These are phyloP conservation scores for Purpureocillium lavendulum DNA, from an alignment of 2,329 filamentous ascomycete genomes.

Conservation along the genomic window DNA sequence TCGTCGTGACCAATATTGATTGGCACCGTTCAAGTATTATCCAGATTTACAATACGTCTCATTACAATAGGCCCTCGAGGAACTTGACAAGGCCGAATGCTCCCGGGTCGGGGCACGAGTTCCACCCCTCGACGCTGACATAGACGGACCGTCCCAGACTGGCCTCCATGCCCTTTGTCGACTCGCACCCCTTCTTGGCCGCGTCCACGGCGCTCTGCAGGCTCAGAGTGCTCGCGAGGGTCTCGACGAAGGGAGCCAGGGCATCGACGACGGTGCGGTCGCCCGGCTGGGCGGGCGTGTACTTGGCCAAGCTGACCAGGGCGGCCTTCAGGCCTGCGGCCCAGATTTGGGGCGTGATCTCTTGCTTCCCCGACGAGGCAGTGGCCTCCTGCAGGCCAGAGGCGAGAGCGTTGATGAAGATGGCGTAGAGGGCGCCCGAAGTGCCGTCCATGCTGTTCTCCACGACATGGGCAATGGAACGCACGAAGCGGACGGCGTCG, in stretches of 20 bases:
- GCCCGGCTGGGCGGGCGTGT: constrained; percentile 56
- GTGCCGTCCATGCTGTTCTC: constrained; percentile 64
- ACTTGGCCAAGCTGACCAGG: constrained; percentile 48
- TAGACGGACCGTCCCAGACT: constrained; percentile 67
- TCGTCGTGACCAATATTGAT: too few species aligned
- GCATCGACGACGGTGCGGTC: constrained; percentile 69
- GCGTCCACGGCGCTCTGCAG: constrained; percentile 28
- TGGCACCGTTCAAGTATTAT: too few species aligned
- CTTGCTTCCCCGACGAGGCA: background rate
- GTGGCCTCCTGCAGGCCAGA: constrained; percentile 13
- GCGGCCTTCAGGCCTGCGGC: constrained; percentile 48
- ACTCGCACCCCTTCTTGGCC: constrained; percentile 54
- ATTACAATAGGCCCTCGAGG: constrained; percentile 38
- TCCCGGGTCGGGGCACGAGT: constrained; percentile 65
- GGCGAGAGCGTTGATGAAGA: constrained; percentile 65
- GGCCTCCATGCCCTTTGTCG: constrained; percentile 67
- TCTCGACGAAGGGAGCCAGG: constrained; percentile 52
- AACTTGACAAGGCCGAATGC: constrained; percentile 54
- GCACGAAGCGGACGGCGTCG: background rate
- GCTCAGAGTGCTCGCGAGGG: constrained; percentile 38
- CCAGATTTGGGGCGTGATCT: constrained; percentile 15
- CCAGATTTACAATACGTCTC: too few species aligned
- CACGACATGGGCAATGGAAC: constrained; percentile 42
- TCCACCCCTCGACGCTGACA: constrained; percentile 59
- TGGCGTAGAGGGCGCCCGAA: constrained; percentile 19